Conservation (phyloP, 140 eudicot species). For the Anethum foeniculum region DNA sequence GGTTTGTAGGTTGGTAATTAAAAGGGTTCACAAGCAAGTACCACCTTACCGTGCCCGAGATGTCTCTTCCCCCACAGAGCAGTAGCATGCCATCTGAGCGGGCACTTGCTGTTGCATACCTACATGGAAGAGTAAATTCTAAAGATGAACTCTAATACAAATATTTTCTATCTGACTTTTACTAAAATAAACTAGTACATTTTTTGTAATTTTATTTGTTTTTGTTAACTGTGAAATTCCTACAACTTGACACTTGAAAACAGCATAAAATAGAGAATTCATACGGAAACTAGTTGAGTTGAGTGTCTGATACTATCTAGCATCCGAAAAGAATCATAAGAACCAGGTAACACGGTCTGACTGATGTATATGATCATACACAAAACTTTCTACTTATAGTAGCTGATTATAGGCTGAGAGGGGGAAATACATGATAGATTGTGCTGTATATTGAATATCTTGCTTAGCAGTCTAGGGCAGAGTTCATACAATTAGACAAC, state of each 20-base stretch:
- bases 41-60: slow-evolving; percentile 75
- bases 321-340: background rate
- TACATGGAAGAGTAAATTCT: slow-evolving; percentile 17
- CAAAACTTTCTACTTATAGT: background rate
- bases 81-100: slow-evolving; percentile 97
- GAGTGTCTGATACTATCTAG: background rate
- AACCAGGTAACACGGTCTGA: background rate
- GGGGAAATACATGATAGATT: background rate
- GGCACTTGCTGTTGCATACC: slow-evolving; percentile 98
- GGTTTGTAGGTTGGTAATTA: background rate
- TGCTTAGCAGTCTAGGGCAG: background rate
- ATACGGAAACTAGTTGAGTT: background rate
- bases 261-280: background rate
- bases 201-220: background rate
- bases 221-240: background rate
- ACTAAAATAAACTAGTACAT: background rate
- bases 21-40: background rate
- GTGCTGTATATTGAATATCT: background rate
- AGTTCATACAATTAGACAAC: background rate
- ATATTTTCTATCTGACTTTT: background rate
- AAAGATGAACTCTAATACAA: background rate
- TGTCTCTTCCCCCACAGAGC: slow-evolving; percentile 98
- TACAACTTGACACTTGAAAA: background rate
- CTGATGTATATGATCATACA: background rate
- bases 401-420: background rate